A percentile compares a stretch with the other conserved stretches of the same genome.
Conservation (phyloP, 305 asterid genomes). For the Fraxinus velutina region DNA sequence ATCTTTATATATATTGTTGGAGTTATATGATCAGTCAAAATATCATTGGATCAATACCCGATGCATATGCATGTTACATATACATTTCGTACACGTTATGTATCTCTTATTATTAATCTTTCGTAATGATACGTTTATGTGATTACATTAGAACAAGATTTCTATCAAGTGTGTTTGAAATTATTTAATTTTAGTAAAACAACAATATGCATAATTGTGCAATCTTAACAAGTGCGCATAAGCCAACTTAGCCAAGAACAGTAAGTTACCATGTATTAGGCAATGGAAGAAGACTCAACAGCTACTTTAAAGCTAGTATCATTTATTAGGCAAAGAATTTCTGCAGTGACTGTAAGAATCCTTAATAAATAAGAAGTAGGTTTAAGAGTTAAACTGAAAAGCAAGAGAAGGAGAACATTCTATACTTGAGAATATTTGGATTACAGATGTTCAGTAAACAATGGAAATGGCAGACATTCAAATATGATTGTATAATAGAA, state of each 20-base stretch:
- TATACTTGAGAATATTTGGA: not conserved
- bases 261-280: not conserved
- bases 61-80: too few relatives aligned
- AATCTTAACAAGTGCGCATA: not conserved
- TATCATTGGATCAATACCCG: too few relatives aligned
- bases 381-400: not conserved
- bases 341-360: not conserved
- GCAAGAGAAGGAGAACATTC: not conserved
- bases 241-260: conserved; percentile 4
- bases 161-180: too few relatives aligned
- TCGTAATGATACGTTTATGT: too few relatives aligned
- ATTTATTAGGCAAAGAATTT: conserved; percentile 1
- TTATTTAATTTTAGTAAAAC: too few relatives aligned
- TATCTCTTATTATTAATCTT: too few relatives aligned
- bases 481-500: not conserved
- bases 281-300: not conserved
- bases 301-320: not conserved
- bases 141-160: too few relatives aligned
- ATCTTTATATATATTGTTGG: too few relatives aligned
- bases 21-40: too few relatives aligned
- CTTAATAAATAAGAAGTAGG: not conserved
- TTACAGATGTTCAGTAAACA: not conserved
- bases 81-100: too few relatives aligned
- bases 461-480: not conserved
- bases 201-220: too few relatives aligned